Evolutionary conservation across 2,329 filamentous ascomycete genomes (phyloP).

Genomic region (Parascedosporium putredinis): DNA sequence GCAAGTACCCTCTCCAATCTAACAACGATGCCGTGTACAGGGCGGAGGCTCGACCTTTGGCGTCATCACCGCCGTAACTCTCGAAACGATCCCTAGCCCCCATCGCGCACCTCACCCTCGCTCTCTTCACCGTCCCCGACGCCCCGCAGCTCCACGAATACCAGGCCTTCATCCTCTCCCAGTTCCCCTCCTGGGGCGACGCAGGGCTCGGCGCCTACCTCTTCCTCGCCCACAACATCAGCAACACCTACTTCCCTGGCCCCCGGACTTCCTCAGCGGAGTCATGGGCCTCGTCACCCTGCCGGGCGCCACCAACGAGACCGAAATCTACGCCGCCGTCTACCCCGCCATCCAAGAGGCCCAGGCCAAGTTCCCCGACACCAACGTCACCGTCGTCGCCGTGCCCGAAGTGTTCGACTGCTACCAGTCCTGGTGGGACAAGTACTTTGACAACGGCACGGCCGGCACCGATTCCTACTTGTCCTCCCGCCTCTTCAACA

Average conservation of each 20-base stretch:
- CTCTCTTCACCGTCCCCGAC: not conserved
- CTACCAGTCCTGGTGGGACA: conserved; percentile 27
- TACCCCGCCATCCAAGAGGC: not conserved
- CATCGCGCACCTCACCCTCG: conserved; percentile 17
- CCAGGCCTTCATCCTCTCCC: conserved; percentile 26
- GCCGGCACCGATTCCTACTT: conserved; percentile 26
- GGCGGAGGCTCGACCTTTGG: conserved; percentile 52
- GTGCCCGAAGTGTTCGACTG: conserved; percentile 17
- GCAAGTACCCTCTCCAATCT: too few species aligned
- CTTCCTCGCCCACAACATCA: conserved; percentile 22
- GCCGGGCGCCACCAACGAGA: not conserved
- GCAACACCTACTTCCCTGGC: conserved; percentile 16
- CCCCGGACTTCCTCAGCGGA: not conserved
- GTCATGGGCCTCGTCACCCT: conserved; percentile 5
- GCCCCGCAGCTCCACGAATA: conserved; percentile 12
- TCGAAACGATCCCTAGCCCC: conserved; percentile 37
- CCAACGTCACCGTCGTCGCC: not conserved
- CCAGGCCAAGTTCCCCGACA: not conserved
- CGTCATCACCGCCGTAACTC: conserved; percentile 46
- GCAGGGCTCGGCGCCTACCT: conserved; percentile 42
- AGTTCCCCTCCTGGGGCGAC: conserved; percentile 35
- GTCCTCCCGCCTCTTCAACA: conserved; percentile 34
- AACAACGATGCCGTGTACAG: too few species aligned
- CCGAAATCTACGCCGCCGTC: conserved; percentile 1
- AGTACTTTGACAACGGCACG: conserved; percentile 22